Evolutionary conservation across 2,329 filamentous ascomycete species (phyloP).

Genomic region (Botryotinia calthae): DNA sequence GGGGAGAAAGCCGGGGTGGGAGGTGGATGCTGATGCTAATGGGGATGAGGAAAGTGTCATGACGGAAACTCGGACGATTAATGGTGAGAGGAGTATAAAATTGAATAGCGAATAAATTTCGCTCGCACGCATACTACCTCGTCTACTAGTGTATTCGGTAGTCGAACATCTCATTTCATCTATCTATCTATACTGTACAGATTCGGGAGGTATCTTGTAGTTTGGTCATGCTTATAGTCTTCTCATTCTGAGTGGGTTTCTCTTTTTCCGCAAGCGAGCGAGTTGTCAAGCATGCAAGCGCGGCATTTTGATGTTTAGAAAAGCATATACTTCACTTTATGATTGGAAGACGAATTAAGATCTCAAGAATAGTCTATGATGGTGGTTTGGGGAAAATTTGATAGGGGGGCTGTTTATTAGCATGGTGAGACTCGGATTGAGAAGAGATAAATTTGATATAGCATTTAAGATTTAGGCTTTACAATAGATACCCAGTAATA

Average conservation of each 20-base stretch:
- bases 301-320: neutral
- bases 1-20: constrained; percentile 33
- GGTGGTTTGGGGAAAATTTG: neutral
- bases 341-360: neutral
- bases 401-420: neutral
- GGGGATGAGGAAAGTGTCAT: neutral
- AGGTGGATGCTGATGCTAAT: neutral
- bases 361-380: neutral
- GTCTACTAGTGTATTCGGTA: neutral
- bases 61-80: neutral
- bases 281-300: neutral
- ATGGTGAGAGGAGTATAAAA: neutral
- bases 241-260: neutral
- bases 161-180: neutral
- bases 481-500: neutral
- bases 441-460: neutral
- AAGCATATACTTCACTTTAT: neutral
- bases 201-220: neutral
- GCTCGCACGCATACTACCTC: neutral
- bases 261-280: neutral
- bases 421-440: neutral
- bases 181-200: neutral
- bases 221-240: neutral
- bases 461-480: neutral
- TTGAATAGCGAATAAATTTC: neutral